Evolutionary conservation across 306 rosid species (phyloP).

Genomic region (Chamaecrista fasciculata): DNA sequence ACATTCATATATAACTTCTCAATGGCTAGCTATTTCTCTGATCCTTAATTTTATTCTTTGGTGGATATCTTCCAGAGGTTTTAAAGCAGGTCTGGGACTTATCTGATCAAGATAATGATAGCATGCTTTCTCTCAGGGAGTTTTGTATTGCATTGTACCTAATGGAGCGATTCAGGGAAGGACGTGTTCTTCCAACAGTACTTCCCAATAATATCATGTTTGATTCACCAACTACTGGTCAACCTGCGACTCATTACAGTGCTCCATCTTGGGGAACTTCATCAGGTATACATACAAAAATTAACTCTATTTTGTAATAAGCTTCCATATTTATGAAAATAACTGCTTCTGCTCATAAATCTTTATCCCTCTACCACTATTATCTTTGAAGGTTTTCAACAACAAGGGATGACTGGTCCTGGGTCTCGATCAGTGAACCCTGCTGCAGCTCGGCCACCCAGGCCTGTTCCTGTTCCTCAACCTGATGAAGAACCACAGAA

Average conservation of each 20-base stretch:
- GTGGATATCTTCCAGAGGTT: conserved; percentile 75
- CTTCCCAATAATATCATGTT: conserved; percentile 70
- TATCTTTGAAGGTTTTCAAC: conserved; percentile 57
- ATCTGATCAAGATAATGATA: conserved; percentile 97
- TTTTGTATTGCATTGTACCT: conserved; percentile 88
- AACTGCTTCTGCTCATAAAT: conserved; percentile 4
- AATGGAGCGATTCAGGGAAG: conserved; percentile 96
- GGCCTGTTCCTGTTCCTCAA: conserved; percentile 51
- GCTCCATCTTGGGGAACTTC: conserved; percentile 65
- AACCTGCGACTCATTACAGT: conserved; percentile 45
- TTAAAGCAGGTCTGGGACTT: conserved; percentile 99
- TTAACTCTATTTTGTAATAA: conserved; percentile 3
- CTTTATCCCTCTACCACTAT: conserved; percentile 33
- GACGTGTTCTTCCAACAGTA: conserved; percentile 73
- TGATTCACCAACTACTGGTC: conserved; percentile 65
- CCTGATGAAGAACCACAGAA: conserved; percentile 58
- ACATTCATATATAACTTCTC: conserved; percentile 3
- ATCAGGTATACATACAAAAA: conserved; percentile 51
- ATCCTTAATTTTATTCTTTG: conserved; percentile 42
- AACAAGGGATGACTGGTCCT: conserved; percentile 59
- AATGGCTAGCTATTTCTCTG: conserved; percentile 27
- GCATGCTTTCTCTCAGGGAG: conserved; percentile 98
- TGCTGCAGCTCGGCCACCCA: conserved; percentile 64
- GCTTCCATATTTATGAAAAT: conserved; percentile 13
- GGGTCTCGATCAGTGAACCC: conserved; percentile 46